A percentile compares a stretch with the other conserved stretches of the same genome.
Evolutionary conservation across 441 rosid genomes (phyloP).

Genomic region (Jatropha multifida): DNA sequence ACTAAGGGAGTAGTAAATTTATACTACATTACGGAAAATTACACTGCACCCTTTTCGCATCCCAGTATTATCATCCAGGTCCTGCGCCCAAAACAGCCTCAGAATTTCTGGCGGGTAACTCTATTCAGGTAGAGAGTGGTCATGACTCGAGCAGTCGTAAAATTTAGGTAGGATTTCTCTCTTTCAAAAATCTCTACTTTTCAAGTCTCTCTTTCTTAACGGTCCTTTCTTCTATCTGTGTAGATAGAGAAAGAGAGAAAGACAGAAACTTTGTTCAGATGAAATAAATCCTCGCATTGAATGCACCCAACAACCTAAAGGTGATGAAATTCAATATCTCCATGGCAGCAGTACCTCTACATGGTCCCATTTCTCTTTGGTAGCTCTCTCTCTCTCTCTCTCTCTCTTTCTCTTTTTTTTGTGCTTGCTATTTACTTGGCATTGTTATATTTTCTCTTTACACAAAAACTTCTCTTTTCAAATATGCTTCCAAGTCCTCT

Average conservation of each 20-base stretch:
- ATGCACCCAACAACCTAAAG: conserved; percentile 62
- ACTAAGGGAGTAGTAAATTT: no score
- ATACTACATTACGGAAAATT: no score
- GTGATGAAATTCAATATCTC: conserved; percentile 46
- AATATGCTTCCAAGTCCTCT: conserved; percentile 17
- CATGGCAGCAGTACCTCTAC: background rate
- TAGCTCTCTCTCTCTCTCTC: conserved; percentile 11
- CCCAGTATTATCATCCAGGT: background rate
- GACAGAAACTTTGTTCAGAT: conserved; percentile 20
- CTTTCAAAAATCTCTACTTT: background rate
- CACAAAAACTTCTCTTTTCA: conserved; percentile 20
- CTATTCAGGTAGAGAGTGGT: background rate
- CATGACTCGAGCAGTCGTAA: no score
- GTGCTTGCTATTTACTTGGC: conserved; percentile 25
- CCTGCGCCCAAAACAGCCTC: background rate
- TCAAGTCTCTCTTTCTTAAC: background rate
- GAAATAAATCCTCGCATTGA: conserved; percentile 53
- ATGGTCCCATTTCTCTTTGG: conserved; percentile 46
- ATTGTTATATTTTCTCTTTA: conserved; percentile 19
- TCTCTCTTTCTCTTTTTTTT: background rate
- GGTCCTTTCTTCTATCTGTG: no score
- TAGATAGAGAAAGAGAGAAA: background rate
- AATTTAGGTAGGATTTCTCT: background rate
- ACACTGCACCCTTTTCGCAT: background rate
- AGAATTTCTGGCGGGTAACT: conserved; percentile 14